Evolutionary conservation across 495 filamentous ascomycete genomes (phyloP), one percentile per base, ranked within the genome.

Genomic region (Aspergillus cristatus): DNA sequence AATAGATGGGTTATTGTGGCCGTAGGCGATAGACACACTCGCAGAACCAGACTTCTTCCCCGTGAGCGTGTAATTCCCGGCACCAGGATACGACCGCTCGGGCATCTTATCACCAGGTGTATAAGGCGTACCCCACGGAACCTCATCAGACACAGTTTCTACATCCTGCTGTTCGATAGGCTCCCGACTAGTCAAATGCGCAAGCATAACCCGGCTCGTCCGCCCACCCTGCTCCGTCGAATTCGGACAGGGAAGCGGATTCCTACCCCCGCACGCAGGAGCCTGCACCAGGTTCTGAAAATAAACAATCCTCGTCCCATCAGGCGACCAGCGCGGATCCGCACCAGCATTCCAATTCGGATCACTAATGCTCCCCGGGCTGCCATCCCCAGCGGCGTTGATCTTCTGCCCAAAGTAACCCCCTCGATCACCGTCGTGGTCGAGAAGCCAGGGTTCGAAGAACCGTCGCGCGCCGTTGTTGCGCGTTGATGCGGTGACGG

Each of bases 261-360:
- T 52, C 2, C 3, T 8, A 3, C 45, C 49, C 4, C 43, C 43
- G 16, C 43, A 46, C 2, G 32, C 41, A 1, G 53, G 53, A 1
- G 46, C 28, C 0, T 32, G 28, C 7, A 46, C 42, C 18, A 55
- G 31, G 5, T 32, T 34, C 33, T 55, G 43, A 24, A 12, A 47
- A 31, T 50, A 55, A 0, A 43, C 48, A 7, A 55, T 48, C 3
- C 42, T 35, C 0, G 48, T 52, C 11, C 48, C 41, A 37, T 55
- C 48, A 15, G 39, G 38, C 13, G 53, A 55, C 32, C 40, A 55
- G 15, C 38, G 30, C 3, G 53, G 53, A 37, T 55, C 53, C 7
- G 53, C 53, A 2, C 34, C 37, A 6, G 46, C 48, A 33, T 56
- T 52, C 53, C 53, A 56, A 30, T 48, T 46, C 0, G 46, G 42